Conservation (phyloP, 148 eudicot genomes). For the Rhododendron williamsianum region DNA sequence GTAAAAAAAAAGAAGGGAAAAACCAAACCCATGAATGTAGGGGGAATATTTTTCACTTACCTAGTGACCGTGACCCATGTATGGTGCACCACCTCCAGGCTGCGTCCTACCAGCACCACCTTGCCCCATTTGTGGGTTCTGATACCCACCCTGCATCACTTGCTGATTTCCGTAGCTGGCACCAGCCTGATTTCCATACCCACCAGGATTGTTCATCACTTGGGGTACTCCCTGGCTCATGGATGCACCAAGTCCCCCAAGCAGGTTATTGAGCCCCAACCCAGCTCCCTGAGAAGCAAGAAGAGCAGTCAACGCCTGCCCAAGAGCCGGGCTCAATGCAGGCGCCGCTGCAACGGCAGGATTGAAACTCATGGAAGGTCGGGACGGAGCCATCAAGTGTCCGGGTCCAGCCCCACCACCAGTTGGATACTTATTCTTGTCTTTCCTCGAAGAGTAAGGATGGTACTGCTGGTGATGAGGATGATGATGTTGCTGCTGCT, state of each 20-base stretch:
- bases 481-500: constrained; percentile 27
- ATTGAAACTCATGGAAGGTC: constrained; percentile 33
- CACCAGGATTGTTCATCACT: constrained; percentile 36
- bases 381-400: constrained; percentile 56
- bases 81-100: not conserved
- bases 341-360: constrained; percentile 44
- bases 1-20: not conserved
- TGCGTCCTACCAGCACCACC: not conserved
- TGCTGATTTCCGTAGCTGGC: constrained; percentile 52
- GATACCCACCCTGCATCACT: constrained; percentile 46
- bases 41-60: not conserved
- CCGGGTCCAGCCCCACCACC: constrained; percentile 41
- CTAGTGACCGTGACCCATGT: not conserved
- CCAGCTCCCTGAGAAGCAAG: constrained; percentile 76
- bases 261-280: constrained; percentile 57
- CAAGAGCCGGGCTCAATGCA: constrained; percentile 59
- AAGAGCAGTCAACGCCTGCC: constrained; percentile 79
- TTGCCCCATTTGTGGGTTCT: constrained; percentile 36
- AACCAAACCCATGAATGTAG: not conserved
- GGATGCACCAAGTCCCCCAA: constrained; percentile 60
- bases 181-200: constrained; percentile 48
- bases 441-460: constrained; percentile 46
- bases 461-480: constrained; percentile 19
- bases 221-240: constrained; percentile 37
- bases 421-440: constrained; percentile 36